Base-by-base conservation (phyloP, 2,329 filamentous ascomycete genomes). In the Aspergillus quadrilineatus region DNA sequence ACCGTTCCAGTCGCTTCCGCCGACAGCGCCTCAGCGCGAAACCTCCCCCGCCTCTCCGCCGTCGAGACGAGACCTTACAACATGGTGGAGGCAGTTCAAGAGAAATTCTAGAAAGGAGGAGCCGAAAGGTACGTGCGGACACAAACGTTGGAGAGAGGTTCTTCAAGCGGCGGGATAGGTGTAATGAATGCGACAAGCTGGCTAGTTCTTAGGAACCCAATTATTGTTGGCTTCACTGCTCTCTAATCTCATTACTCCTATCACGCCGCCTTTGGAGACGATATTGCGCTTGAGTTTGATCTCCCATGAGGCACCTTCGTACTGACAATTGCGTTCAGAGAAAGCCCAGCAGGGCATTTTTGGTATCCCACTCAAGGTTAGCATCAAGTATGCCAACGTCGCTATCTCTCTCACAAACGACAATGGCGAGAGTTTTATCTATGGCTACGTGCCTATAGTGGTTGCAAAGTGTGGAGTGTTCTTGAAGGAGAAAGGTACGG, bases 391-490 rank as follows among this genome's bases (percentile, higher is more conserved):
- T 73, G 94, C 94, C 57, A 99, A 97, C 70, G 94, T 99, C 59
- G 94, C 94, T 62, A 99, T 99, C 68, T 97, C 93, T 22, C 84
- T 99, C 29, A 89, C 94, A 63, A 92, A 97, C 71, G 90, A 93
- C 63, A 84, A 94, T 63, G 93, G 93, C 32, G 86, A 94, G 73
- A 96, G 91, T 76, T 97, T 96, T 74, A 97, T 97, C 53, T 99
- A 97, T 73, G 94, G 94, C 69, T 97, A 97, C 69, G 93, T 99
- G 6, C 94, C 94, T 15, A 97, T 99, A 63, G 93, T 99, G 43
- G 93, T 99, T 53, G 94, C 94, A 36, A 99, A 99, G 75, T 97
- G 94, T 73, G 94, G 94, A 60, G 92, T 99, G 4, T 99, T 92
- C 65, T 74, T 99, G 63, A 99, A 99, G 75, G 94, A 99, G 74